Conservation (phyloP, 2,329 filamentous ascomycete genomes). For the Clarireedia monteithiana region DNA sequence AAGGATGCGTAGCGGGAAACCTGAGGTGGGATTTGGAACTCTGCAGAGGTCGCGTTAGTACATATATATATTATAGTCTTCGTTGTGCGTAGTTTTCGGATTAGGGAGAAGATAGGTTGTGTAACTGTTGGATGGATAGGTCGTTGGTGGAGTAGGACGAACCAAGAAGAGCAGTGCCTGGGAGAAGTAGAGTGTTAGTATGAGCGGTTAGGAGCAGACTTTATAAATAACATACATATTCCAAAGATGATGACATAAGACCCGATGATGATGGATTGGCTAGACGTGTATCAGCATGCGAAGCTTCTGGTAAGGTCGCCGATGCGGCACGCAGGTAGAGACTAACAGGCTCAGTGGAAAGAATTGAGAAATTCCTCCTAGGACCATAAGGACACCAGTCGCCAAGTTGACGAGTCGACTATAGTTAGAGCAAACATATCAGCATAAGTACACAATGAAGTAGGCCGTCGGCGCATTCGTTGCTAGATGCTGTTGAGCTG, state of each 20-base stretch:
- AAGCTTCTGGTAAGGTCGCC: neutral
- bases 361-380: slow-evolving; percentile 73
- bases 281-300: slow-evolving; percentile 28
- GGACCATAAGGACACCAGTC: slow-evolving; percentile 77
- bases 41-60: slow-evolving; percentile 32
- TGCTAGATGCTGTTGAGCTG: slow-evolving; percentile 15
- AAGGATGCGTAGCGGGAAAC: slow-evolving; percentile 92
- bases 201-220: neutral
- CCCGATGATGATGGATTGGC: slow-evolving; percentile 69
- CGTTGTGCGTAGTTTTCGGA: neutral
- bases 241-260: slow-evolving; percentile 89
- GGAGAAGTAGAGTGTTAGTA: slow-evolving; percentile 17
- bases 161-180: slow-evolving; percentile 62
- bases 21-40: slow-evolving; percentile 93
- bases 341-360: slow-evolving; percentile 34
- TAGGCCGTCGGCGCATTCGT: neutral
- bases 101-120: neutral
- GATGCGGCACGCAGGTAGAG: slow-evolving; percentile 19
- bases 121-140: slow-evolving; percentile 9
- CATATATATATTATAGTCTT: neutral
- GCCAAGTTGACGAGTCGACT: slow-evolving; percentile 94
- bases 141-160: slow-evolving; percentile 10
- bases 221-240: slow-evolving; percentile 49
- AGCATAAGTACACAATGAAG: slow-evolving; percentile 14
- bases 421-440: slow-evolving; percentile 23